These are phyloP conservation scores for Zygotorulaspora mrakii DNA, from an alignment of 1,139 yeast genomes.

Conservation along the genomic window DNA sequence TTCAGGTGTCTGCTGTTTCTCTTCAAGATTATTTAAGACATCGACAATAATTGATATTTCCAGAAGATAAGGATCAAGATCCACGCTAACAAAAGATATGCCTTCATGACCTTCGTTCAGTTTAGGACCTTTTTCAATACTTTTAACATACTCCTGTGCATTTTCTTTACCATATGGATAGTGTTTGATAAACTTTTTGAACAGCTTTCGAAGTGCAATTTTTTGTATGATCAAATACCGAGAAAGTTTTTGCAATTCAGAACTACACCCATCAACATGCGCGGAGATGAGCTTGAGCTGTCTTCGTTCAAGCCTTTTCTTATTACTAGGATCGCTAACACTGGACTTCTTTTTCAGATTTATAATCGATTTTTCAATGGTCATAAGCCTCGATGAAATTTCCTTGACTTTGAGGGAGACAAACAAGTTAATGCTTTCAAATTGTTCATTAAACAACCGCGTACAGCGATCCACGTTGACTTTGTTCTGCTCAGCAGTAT, in stretches of 20 bases:
- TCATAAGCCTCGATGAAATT: conserved; percentile 28
- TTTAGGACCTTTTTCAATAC: conserved; percentile 37
- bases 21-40: conserved; percentile 39
- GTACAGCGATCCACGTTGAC: conserved; percentile 27
- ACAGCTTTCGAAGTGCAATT: conserved; percentile 73
- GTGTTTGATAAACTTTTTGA: conserved; percentile 75
- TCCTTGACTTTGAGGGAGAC: conserved; percentile 33
- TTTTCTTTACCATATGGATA: conserved; percentile 37
- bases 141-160: conserved; percentile 35
- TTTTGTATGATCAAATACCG: conserved; percentile 76
- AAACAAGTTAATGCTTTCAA: conserved; percentile 31
- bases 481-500: conserved; percentile 22
- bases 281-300: conserved; percentile 19
- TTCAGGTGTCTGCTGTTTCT: too few species aligned
- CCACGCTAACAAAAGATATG: conserved; percentile 59
- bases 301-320: conserved; percentile 11
- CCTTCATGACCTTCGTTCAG: conserved; percentile 38
- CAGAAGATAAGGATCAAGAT: conserved; percentile 59
- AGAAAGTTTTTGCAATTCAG: conserved; percentile 62
- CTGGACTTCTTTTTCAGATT: conserved; percentile 12
- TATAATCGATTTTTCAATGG: conserved; percentile 28
- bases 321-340: conserved; percentile 6
- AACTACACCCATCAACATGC: conserved; percentile 28
- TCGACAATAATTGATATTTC: conserved; percentile 61
- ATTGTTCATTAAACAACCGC: conserved; percentile 38